Percentiles rank a stretch among this genome's conserved stretches.
Conservation (phyloP, 371 early-diverging fungal genomes). For the Rhizomucor miehei region DNA sequence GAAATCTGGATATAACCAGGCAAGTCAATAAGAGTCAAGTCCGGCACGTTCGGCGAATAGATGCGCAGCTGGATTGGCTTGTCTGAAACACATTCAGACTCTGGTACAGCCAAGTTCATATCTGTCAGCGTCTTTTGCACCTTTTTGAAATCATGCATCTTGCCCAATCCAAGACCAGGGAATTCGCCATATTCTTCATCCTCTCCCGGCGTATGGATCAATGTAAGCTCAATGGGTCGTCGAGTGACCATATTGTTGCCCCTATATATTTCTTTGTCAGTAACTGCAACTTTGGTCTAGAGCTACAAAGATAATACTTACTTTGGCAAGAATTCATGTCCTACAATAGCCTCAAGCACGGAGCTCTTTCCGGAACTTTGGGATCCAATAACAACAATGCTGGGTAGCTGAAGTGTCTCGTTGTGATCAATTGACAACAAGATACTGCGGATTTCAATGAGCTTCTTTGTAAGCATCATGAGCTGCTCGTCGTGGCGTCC, state of each 20-base stretch:
- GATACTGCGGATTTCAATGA: slow-evolving; percentile 93
- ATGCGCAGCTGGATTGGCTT: slow-evolving; percentile 94
- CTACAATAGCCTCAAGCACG: slow-evolving; percentile 98
- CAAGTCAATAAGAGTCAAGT: slow-evolving; percentile 96
- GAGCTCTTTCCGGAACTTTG: slow-evolving; percentile 99
- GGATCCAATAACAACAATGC: slow-evolving; percentile 97
- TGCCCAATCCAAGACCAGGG: slow-evolving; percentile 86
- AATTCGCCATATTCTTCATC: slow-evolving; percentile 94
- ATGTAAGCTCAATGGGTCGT: slow-evolving; percentile 97
- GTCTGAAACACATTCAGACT: slow-evolving; percentile 88
- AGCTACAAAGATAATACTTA: slow-evolving; percentile 38
- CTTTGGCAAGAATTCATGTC: slow-evolving; percentile 98
- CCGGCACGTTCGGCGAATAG: slow-evolving; percentile 93
- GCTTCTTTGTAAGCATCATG: slow-evolving; percentile 86
- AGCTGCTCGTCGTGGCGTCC: slow-evolving; percentile 63
- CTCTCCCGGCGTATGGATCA: slow-evolving; percentile 87
- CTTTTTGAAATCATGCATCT: slow-evolving; percentile 82
- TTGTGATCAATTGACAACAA: slow-evolving; percentile 80
- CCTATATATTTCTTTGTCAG: slow-evolving; percentile 30
- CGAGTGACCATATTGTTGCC: slow-evolving; percentile 99
- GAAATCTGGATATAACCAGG: slow-evolving; percentile 99
- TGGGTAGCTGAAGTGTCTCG: slow-evolving; percentile 83
- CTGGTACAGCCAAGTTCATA: slow-evolving; percentile 91
- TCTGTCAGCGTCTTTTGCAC: slow-evolving; percentile 90
- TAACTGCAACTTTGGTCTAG: too few relatives aligned